phyloP scores from a whole-genome alignment of 169 alveolate species.

The Amoebophrya sp. region DNA sequence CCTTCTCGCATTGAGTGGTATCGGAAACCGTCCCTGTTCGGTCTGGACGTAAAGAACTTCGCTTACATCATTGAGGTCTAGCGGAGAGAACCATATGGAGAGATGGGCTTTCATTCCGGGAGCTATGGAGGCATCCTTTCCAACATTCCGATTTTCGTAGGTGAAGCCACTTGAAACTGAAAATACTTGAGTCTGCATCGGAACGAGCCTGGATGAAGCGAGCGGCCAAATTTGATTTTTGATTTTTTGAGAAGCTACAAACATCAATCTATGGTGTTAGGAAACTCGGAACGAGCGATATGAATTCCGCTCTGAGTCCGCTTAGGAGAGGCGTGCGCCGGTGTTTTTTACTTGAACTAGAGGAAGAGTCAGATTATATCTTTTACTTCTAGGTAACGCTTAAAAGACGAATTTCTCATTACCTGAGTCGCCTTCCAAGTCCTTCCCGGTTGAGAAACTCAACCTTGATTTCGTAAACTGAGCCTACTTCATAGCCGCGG shows the following conservation, averaged over 20 bases:
- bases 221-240: too few species aligned
- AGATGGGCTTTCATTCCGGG: background rate
- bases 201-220: slow-evolving; percentile 15
- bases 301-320: too few species aligned
- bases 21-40: background rate
- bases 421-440: background rate
- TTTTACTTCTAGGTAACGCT: too few species aligned
- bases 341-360: too few species aligned
- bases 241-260: too few species aligned
- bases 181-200: background rate
- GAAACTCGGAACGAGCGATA: too few species aligned
- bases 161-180: background rate
- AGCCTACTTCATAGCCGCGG: background rate
- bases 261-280: too few species aligned
- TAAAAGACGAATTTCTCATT: too few species aligned
- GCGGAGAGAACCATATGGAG: background rate
- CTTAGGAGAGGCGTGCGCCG: too few species aligned
- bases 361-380: too few species aligned
- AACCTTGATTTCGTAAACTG: background rate
- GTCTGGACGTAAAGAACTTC: background rate
- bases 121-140: background rate
- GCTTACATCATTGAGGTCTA: background rate
- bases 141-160: background rate
- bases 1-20: background rate
- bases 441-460: slow-evolving; percentile 16